Evolutionary conservation across 352 stramenopile genomes (phyloP).

Genomic region (Plasmopara halstedii): DNA sequence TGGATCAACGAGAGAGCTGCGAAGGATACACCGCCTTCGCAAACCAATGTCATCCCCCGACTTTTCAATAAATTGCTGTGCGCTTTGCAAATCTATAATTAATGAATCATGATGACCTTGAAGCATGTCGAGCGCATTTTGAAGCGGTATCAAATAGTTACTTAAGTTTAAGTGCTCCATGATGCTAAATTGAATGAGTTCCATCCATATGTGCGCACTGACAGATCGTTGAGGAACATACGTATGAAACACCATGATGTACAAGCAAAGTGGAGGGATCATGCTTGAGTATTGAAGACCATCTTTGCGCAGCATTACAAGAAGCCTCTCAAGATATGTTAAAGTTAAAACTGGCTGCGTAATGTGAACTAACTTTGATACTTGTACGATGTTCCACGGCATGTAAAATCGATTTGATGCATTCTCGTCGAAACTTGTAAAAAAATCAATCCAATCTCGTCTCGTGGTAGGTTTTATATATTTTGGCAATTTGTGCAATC

Average conservation of each 20-base stretch:
- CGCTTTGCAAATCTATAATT: slow-evolving; percentile 38
- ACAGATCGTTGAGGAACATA: slow-evolving; percentile 25
- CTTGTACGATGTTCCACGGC: slow-evolving; percentile 20
- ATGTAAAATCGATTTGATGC: slow-evolving; percentile 40
- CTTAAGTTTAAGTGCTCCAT: slow-evolving; percentile 42
- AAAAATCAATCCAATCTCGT: slow-evolving; percentile 45
- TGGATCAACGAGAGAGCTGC: slow-evolving; percentile 16
- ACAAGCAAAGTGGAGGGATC: slow-evolving; percentile 40
- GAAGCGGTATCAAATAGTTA: slow-evolving; percentile 33
- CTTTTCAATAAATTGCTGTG: background rate
- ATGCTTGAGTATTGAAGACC: slow-evolving; percentile 24
- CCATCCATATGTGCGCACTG: slow-evolving; percentile 43
- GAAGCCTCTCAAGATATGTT: slow-evolving; percentile 37
- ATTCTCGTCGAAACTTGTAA: slow-evolving; percentile 32
- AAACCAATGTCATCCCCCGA: background rate
- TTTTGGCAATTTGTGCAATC: slow-evolving; percentile 22
- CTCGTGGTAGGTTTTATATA: slow-evolving; percentile 15
- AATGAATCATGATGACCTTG: slow-evolving; percentile 29
- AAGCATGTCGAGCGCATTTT: slow-evolving; percentile 47
- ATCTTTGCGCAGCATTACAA: slow-evolving; percentile 28
- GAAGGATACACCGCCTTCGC: slow-evolving; percentile 18
- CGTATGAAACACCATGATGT: slow-evolving; percentile 37
- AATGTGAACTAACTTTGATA: slow-evolving; percentile 16
- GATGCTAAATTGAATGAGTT: slow-evolving; percentile 38
- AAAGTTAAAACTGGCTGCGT: slow-evolving; percentile 43